Conservation (phyloP, 208 protist genomes). For the Acanthamoeba castellanii region DNA sequence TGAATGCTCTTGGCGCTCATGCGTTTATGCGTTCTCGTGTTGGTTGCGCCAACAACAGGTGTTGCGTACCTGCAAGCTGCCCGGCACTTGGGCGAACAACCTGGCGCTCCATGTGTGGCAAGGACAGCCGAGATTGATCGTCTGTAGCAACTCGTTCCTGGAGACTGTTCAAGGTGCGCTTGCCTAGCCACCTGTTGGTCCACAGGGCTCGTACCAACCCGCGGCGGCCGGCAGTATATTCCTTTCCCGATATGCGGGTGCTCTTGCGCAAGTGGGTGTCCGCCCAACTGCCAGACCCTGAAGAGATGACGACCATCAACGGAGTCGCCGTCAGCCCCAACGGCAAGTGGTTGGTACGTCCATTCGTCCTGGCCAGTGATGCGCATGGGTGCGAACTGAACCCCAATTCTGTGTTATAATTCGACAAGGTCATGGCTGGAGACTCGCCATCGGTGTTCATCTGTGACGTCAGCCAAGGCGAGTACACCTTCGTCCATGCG, state of each 20-base stretch:
- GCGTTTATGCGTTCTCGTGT: not conserved
- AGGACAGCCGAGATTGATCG: not conserved
- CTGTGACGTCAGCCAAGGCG: not conserved
- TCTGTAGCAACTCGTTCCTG: not conserved
- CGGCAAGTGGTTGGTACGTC: not conserved
- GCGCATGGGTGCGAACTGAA: not conserved
- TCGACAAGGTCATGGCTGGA: not conserved
- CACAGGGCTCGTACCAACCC: not conserved
- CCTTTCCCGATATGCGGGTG: not conserved
- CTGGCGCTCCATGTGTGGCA: not conserved
- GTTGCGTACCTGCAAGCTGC: not conserved
- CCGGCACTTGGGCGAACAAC: not conserved
- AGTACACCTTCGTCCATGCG: not conserved
- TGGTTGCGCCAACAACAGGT: too few relatives aligned
- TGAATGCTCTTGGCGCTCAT: not conserved
- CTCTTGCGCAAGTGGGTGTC: not conserved
- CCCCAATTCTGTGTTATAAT: too few relatives aligned
- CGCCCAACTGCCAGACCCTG: not conserved
- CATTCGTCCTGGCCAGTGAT: not conserved
- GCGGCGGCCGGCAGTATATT: not conserved
- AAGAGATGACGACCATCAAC: not conserved
- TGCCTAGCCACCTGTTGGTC: not conserved
- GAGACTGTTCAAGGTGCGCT: not conserved
- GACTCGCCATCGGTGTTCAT: not conserved
- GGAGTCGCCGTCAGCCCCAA: not conserved